phyloP scores from a whole-genome alignment of 1,284 basidiomycete genomes.

The Irpex sp. region DNA sequence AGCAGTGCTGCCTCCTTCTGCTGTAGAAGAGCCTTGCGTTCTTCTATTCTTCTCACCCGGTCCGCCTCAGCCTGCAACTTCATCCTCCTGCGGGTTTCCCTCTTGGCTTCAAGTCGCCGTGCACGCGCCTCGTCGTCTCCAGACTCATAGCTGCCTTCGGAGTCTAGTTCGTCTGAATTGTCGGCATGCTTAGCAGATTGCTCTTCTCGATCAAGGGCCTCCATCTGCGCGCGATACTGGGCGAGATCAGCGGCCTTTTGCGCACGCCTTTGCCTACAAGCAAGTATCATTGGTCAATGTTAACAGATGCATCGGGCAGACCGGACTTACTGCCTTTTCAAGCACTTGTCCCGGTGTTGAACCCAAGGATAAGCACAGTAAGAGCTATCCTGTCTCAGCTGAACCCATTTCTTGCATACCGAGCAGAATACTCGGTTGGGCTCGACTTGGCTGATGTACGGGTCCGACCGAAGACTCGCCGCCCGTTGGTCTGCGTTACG shows the following conservation, averaged over 20 bases:
- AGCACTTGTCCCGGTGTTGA: constrained; percentile 70
- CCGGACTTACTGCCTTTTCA: constrained; percentile 56
- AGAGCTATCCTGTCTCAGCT: constrained; percentile 65
- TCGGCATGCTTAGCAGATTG: constrained; percentile 11
- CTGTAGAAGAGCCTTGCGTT: constrained; percentile 6
- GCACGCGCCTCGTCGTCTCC: constrained; percentile 13
- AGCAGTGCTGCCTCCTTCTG: constrained; percentile 13
- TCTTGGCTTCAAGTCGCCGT: constrained; percentile 9
- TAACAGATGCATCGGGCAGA: neutral
- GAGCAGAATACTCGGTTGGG: constrained; percentile 72
- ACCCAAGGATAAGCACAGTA: constrained; percentile 77
- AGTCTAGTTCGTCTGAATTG: constrained; percentile 22
- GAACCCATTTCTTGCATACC: constrained; percentile 75
- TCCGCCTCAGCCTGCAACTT: constrained; percentile 15
- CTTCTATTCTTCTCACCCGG: constrained; percentile 20
- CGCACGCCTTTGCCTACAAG: constrained; percentile 40
- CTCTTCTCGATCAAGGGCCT: constrained; percentile 16
- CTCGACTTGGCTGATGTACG: constrained; percentile 61
- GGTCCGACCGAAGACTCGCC: constrained; percentile 59
- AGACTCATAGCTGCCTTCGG: constrained; percentile 23
- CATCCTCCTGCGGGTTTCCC: neutral
- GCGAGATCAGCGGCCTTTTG: constrained; percentile 21
- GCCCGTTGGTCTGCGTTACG: constrained; percentile 74
- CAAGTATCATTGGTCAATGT: constrained; percentile 4
- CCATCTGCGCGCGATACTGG: constrained; percentile 29